A percentile compares a stretch with the other conserved stretches of the same genome.
Conservation (phyloP, 345 rosid genomes). For the Passiflora organensis region DNA sequence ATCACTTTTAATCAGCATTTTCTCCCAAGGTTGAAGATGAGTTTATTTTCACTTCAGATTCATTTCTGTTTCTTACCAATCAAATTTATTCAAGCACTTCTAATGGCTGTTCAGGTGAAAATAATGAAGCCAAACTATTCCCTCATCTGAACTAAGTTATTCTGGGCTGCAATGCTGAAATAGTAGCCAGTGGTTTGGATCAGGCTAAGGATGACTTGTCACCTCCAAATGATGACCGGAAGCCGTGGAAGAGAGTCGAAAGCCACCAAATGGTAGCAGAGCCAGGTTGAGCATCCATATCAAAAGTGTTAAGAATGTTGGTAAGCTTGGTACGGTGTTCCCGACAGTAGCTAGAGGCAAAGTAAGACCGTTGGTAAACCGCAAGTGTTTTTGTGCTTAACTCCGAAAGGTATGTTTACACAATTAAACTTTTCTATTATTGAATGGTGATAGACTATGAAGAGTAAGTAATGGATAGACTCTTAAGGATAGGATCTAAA, state of each 20-base stretch:
- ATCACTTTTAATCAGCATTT: constrained; percentile 65
- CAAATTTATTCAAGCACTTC: constrained; percentile 55
- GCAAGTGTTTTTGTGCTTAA: no score
- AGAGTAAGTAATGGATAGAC: no score
- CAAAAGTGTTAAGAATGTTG: no score
- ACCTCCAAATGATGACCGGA: constrained; percentile 57
- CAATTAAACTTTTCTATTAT: no score
- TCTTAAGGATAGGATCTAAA: no score
- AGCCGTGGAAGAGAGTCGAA: constrained; percentile 95
- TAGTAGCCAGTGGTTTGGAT: constrained; percentile 38
- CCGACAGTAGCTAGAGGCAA: no score
- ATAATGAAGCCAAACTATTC: constrained; percentile 41
- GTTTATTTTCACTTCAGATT: constrained; percentile 49
- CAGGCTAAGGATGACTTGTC: constrained; percentile 60
- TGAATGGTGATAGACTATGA: no score
- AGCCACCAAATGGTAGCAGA: constrained; percentile 99
- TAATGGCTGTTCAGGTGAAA: constrained; percentile 38
- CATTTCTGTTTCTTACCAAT: constrained; percentile 45
- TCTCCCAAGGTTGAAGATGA: constrained; percentile 90
- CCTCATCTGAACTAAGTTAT: constrained; percentile 39
- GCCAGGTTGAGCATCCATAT: no score
- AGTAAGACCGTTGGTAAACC: no score
- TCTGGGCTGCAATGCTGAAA: constrained; percentile 34
- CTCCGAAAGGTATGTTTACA: no score
- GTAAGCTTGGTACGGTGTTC: no score